Percentiles rank a stretch among this genome's conserved stretches.
Evolutionary conservation across 805 yeast genomes (phyloP).

Genomic region (Starmerella floricola): DNA sequence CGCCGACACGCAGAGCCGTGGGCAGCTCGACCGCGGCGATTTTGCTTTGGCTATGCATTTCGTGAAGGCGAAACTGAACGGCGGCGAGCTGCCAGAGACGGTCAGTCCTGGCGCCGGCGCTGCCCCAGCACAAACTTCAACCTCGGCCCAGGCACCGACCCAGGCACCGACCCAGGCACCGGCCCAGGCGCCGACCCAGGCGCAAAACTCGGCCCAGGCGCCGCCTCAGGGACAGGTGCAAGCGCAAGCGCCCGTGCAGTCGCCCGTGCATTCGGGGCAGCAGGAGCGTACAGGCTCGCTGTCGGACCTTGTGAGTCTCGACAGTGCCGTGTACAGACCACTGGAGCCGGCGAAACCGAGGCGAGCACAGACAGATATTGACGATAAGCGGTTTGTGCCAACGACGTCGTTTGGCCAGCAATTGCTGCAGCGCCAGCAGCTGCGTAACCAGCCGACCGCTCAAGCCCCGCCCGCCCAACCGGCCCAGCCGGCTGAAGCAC

Average conservation of each 20-base stretch:
- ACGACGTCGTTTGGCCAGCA: conserved; percentile 77
- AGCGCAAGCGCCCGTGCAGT: no score
- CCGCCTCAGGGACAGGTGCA: background rate
- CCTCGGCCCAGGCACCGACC: background rate
- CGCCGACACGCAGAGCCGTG: conserved; percentile 78
- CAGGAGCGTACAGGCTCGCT: conserved; percentile 18
- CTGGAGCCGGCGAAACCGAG: conserved; percentile 16
- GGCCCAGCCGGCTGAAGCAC: background rate
- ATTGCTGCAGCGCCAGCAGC: conserved; percentile 36
- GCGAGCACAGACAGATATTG: conserved; percentile 6
- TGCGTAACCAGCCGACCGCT: conserved; percentile 30
- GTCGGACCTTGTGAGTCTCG: conserved; percentile 25
- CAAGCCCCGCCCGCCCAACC: background rate
- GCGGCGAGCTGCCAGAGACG: conserved; percentile 59
- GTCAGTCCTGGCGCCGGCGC: conserved; percentile 18
- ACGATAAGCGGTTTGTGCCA: conserved; percentile 47
- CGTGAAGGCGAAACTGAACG: conserved; percentile 72
- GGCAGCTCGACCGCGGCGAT: conserved; percentile 66
- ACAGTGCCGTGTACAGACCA: conserved; percentile 20
- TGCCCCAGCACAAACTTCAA: conserved; percentile 1
- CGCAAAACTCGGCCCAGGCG: no score
- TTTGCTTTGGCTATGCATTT: conserved; percentile 89
- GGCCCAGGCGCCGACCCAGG: no score
- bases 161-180: no score
- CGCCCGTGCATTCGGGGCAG: background rate